Evolutionary conservation across 768 basidiomycete genomes (phyloP).

Genomic region (Hypholoma sublateritium): DNA sequence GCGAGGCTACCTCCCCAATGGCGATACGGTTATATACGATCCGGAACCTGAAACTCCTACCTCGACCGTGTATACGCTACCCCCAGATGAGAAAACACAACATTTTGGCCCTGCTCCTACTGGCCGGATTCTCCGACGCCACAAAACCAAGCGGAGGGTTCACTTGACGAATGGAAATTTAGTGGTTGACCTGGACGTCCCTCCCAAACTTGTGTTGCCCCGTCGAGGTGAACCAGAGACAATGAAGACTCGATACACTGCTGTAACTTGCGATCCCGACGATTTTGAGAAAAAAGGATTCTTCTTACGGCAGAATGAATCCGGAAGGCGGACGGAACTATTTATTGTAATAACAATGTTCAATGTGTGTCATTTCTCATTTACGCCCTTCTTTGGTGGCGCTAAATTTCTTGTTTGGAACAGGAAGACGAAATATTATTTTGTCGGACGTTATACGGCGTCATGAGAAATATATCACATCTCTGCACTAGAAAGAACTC

Average conservation of each 20-base stretch:
- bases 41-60: conserved; percentile 43
- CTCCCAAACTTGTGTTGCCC: conserved; percentile 79
- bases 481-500: conserved; percentile 84
- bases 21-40: conserved; percentile 37
- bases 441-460: conserved; percentile 90
- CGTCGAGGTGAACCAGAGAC: conserved; percentile 72
- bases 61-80: conserved; percentile 35
- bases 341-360: conserved; percentile 97
- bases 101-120: conserved; percentile 89
- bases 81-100: conserved; percentile 61
- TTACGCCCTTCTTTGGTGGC: background rate
- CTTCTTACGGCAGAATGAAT: conserved; percentile 81
- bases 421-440: conserved; percentile 91
- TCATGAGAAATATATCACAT: conserved; percentile 86
- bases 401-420: background rate
- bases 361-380: conserved; percentile 53
- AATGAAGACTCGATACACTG: conserved; percentile 75
- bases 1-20: conserved; percentile 25
- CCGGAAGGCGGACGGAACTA: conserved; percentile 79
- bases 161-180: conserved; percentile 86
- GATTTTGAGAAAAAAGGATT: conserved; percentile 85
- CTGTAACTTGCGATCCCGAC: conserved; percentile 92
- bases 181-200: conserved; percentile 81
- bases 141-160: conserved; percentile 77
- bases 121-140: conserved; percentile 74